Evolutionary conservation across 306 rosid genomes (phyloP), one percentile per base, ranked within the genome.

Genomic region (Quillaja saponaria): DNA sequence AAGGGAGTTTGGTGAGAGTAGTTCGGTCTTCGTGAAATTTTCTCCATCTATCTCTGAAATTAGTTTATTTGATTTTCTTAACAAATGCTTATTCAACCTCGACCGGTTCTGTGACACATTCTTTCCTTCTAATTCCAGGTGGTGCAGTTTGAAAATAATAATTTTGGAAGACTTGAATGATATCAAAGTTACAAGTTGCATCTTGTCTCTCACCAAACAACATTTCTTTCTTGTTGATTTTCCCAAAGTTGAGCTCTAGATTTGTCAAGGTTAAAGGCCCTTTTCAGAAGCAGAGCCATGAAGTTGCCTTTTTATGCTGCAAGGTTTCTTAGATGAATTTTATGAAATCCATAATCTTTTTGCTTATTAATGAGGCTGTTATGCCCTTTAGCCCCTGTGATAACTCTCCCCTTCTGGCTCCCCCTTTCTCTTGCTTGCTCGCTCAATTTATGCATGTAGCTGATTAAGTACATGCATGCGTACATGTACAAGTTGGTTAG

Each of bases 1-100:
- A 40, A 89, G 74, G 72, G 62, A 75, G 59, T 83, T 64, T 58
- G 90, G 98, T 88, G 71, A 71, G 87, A 72, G 56, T 53, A 73
- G 49, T 70, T 58, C 73, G 61, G 61, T 56, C 25, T 18, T 65
- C 31, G 9, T 6, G 7, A 34, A 41, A 13, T 67, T 64, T 62
- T 15, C 25, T 19, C 1, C 13, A 7, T 50, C 25, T 33, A 11
- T n/a, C 49, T 15, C 18, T 10, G 46, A 34, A 35, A 48, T 28
- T 14, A 45, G 51, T 61, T 38, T 64, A 25, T 37, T 41, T 10
- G 33, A 28, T 70, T n/a, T 77, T 63, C 57, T 57, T 42, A 49
- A 57, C 37, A 54, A 60, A 55, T 64, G 47, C 14, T 50, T 8
- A 44, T 41, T 52, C 46, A 76, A 47, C 45, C 63, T 64, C 78